Evolutionary conservation across 2,329 filamentous ascomycete genomes (phyloP).

Genomic region (Diplocarpon mali): DNA sequence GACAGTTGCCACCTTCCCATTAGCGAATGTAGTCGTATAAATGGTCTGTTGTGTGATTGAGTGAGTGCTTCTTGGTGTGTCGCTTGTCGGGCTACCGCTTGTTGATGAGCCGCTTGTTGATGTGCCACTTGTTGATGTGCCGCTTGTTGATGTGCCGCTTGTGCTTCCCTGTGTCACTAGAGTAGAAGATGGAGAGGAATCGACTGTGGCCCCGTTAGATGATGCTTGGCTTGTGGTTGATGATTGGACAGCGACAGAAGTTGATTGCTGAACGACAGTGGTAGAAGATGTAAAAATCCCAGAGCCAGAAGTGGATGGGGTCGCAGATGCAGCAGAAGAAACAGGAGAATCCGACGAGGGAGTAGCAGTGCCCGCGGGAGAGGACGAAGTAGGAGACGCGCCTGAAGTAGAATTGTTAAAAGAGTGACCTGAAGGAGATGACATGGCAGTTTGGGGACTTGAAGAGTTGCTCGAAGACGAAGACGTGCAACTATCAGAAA

Average conservation of each 20-base stretch:
- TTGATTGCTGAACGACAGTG: slow-evolving; percentile 1
- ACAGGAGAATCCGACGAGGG: slow-evolving; percentile 5
- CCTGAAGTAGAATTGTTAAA: slow-evolving; percentile 15
- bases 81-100: too few species aligned
- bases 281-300: slow-evolving; percentile 2
- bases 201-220: slow-evolving; percentile 10
- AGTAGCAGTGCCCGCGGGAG: slow-evolving; percentile 6
- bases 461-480: slow-evolving; percentile 7
- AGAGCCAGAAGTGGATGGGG: neutral
- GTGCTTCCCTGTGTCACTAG: slow-evolving; percentile 3
- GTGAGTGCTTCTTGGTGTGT: slow-evolving; percentile 4
- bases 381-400: slow-evolving; percentile 9
- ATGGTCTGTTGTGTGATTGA: slow-evolving; percentile 19
- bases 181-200: slow-evolving; percentile 7
- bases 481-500: slow-evolving; percentile 5
- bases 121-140: neutral
- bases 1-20: slow-evolving; percentile 19
- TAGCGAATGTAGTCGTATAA: slow-evolving; percentile 20
- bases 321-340: slow-evolving; percentile 6
- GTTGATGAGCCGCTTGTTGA: too few species aligned
- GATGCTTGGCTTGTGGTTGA: slow-evolving; percentile 1
- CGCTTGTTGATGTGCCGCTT: slow-evolving; percentile 5
- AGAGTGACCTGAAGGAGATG: slow-evolving; percentile 9
- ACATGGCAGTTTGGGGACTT: slow-evolving; percentile 6
- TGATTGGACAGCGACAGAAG: slow-evolving; percentile 3